phyloP scores from a whole-genome alignment of 495 filamentous ascomycete species.

The Xylaria acuta region DNA sequence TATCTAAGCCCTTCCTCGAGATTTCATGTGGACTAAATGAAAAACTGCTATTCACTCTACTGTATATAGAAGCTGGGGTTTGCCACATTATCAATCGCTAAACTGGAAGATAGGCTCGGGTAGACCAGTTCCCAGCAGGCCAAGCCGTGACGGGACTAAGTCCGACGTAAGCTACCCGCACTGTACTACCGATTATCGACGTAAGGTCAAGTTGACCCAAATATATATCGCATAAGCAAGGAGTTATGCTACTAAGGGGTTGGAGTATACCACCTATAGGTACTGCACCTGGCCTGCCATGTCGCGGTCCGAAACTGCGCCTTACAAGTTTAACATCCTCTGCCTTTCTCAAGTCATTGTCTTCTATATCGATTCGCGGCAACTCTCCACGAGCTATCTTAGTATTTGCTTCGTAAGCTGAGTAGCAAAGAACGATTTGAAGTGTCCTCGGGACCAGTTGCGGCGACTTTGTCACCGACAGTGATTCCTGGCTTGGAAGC shows the following conservation, averaged over 20 bases:
- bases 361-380: background rate
- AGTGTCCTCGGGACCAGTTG: background rate
- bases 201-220: background rate
- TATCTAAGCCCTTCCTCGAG: no score
- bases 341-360: background rate
- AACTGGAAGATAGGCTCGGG: background rate
- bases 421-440: background rate
- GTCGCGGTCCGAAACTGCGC: background rate
- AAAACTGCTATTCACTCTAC: no score
- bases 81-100: background rate
- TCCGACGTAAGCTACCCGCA: background rate
- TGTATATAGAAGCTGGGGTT: background rate
- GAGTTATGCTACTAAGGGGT: constrained; percentile 11
- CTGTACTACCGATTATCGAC: background rate
- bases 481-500: background rate
- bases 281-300: no score
- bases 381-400: background rate
- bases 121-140: background rate
- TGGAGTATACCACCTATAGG: no score
- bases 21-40: no score
- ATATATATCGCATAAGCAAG: no score
- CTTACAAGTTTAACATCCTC: background rate
- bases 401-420: background rate
- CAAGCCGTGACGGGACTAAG: background rate
- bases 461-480: background rate